phyloP scores from a whole-genome alignment of 2,329 filamentous ascomycete genomes.

The Fusarium sp. region DNA sequence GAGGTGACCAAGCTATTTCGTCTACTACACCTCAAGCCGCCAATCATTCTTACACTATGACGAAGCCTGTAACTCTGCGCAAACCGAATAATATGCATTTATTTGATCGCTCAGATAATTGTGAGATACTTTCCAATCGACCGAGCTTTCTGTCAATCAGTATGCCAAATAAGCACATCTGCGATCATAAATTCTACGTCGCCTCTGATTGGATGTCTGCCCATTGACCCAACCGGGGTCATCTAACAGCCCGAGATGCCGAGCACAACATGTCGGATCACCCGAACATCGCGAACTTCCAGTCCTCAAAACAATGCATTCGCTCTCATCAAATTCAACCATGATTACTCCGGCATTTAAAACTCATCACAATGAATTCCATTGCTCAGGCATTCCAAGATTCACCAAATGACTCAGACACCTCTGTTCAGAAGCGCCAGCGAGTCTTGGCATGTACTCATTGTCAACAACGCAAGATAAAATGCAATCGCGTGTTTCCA shows the following conservation, averaged over 20 bases:
- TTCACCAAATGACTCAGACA: slow-evolving; percentile 14
- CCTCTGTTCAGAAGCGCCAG: not conserved
- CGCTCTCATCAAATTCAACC: not conserved
- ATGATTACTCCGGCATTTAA: not conserved
- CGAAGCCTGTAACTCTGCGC: too few species aligned
- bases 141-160: too few species aligned
- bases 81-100: too few species aligned
- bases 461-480: slow-evolving; percentile 24
- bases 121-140: not conserved
- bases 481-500: slow-evolving; percentile 22
- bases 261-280: slow-evolving; percentile 4
- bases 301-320: not conserved
- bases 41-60: too few species aligned
- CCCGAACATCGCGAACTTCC: not conserved
- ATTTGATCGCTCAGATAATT: fast-evolving
- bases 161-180: too few species aligned
- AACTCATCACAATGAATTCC: not conserved
- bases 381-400: not conserved
- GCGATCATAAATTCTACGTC: not conserved
- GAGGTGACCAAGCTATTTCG: fast-evolving
- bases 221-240: slow-evolving; percentile 1
- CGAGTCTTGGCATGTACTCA: slow-evolving; percentile 20
- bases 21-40: too few species aligned
- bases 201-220: not conserved
- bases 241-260: slow-evolving; percentile 22